These are phyloP conservation scores for Termitomyces titanicus DNA, from an alignment of 768 basidiomycete genomes.

Conservation along the genomic window DNA sequence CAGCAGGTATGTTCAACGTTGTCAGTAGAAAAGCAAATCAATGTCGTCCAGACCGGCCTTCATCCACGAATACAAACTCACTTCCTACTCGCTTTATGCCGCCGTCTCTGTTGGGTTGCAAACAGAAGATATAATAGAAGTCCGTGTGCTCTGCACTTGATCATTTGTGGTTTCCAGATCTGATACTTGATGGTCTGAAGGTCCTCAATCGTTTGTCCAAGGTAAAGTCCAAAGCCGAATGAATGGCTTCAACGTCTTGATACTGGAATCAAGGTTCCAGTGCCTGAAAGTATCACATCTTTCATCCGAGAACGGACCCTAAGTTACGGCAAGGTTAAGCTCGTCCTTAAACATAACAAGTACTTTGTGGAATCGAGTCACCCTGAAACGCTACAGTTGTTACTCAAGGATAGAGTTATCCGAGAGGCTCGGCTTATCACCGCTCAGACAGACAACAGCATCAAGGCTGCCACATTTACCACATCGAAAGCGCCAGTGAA, in stretches of 20 bases:
- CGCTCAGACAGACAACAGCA: slow-evolving; percentile 67
- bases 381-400: slow-evolving; percentile 84
- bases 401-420: slow-evolving; percentile 85
- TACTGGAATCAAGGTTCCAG: slow-evolving; percentile 65
- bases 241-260: slow-evolving; percentile 2
- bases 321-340: slow-evolving; percentile 97
- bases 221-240: slow-evolving; percentile 31
- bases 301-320: slow-evolving; percentile 93
- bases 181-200: slow-evolving; percentile 35
- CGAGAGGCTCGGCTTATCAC: slow-evolving; percentile 78
- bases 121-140: slow-evolving; percentile 98
- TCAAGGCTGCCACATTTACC: slow-evolving; percentile 73
- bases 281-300: slow-evolving; percentile 79
- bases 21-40: slow-evolving; percentile 27
- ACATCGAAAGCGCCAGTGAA: slow-evolving; percentile 80
- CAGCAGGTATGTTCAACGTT: slow-evolving; percentile 70
- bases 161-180: slow-evolving; percentile 13
- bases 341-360: slow-evolving; percentile 96
- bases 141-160: slow-evolving; percentile 41
- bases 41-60: slow-evolving; percentile 74
- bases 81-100: slow-evolving; percentile 96
- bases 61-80: slow-evolving; percentile 99
- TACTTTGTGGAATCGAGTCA: slow-evolving; percentile 97
- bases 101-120: slow-evolving; percentile 98
- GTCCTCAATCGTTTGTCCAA: slow-evolving; percentile 81